phyloP scores from a whole-genome alignment of 2,329 filamentous ascomycete species.

The Sclerotinia trifoliorum region DNA sequence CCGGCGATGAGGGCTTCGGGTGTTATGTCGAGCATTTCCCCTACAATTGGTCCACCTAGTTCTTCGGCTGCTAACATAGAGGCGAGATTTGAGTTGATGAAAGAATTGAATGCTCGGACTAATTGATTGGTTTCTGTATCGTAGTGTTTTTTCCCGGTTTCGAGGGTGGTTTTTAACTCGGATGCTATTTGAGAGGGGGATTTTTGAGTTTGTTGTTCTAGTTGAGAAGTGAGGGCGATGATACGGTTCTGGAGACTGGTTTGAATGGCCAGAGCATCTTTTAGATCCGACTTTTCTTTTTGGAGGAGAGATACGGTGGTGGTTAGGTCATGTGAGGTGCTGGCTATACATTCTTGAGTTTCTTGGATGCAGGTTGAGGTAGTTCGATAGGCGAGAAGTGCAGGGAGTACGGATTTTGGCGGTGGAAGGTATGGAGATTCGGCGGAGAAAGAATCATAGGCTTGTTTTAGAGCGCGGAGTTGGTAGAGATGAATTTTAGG shows the following conservation, averaged over 20 bases:
- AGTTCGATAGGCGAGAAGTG: conserved; percentile 67
- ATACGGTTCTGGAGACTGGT: conserved; percentile 58
- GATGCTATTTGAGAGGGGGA: conserved; percentile 6
- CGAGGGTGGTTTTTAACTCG: neutral
- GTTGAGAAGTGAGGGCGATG: conserved; percentile 48
- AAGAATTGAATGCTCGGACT: conserved; percentile 63
- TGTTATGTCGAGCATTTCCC: conserved; percentile 67
- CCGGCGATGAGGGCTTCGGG: conserved; percentile 58
- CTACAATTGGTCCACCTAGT: conserved; percentile 77
- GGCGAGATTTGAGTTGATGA: conserved; percentile 69
- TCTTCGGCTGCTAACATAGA: conserved; percentile 80
- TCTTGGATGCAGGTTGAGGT: conserved; percentile 64
- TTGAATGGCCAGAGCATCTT: conserved; percentile 56
- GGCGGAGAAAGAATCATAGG: conserved; percentile 62
- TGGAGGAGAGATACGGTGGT: conserved; percentile 50
- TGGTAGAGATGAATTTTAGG: conserved; percentile 45
- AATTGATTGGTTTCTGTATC: conserved; percentile 60
- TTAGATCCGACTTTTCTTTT: conserved; percentile 50
- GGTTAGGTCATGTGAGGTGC: conserved; percentile 46
- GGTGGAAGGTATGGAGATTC: conserved; percentile 65
- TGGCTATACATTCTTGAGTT: conserved; percentile 57
- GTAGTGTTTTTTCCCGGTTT: conserved; percentile 55
- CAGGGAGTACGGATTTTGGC: conserved; percentile 66
- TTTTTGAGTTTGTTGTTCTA: conserved; percentile 11
- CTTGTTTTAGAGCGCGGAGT: conserved; percentile 56